A percentile compares a stretch with the other conserved stretches of the same genome.
Evolutionary conservation across 305 asterid species (phyloP).

Genomic region (Fraxinus latifolia): DNA sequence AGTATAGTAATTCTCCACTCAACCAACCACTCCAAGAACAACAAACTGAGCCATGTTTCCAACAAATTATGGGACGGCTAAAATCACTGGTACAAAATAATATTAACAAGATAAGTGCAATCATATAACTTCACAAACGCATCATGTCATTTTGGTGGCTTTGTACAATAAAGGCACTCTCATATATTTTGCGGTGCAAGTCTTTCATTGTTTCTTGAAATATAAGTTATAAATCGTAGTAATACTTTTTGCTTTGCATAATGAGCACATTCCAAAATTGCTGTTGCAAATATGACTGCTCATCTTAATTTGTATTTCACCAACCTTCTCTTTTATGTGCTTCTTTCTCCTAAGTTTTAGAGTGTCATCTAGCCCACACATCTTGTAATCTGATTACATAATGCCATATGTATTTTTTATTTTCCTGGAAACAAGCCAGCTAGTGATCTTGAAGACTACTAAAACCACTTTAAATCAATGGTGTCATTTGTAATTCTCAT

Average conservation of each 20-base stretch:
- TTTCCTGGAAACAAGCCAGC: not conserved
- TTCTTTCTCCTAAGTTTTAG: not conserved
- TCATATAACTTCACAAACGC: not conserved
- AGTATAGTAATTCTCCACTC: not conserved
- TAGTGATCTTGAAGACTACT: not conserved
- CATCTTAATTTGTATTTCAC: not conserved
- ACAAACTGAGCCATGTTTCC: not conserved
- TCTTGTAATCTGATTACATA: not conserved
- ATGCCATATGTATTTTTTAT: not conserved
- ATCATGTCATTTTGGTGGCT: not conserved
- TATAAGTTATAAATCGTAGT: not conserved
- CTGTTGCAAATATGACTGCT: not conserved
- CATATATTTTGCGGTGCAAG: not conserved
- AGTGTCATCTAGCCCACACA: not conserved
- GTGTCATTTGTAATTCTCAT: not conserved
- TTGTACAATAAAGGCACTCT: not conserved
- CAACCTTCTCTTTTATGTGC: not conserved
- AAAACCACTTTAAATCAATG: not conserved
- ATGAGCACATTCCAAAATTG: not conserved
- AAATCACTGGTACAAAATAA: not conserved
- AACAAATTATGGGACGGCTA: not conserved
- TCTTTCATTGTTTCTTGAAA: not conserved
- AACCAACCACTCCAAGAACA: not conserved
- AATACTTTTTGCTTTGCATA: not conserved
- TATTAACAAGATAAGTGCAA: not conserved